Evolutionary conservation across 257 asterid genomes (phyloP).

Genomic region (Solanum arcanum): DNA sequence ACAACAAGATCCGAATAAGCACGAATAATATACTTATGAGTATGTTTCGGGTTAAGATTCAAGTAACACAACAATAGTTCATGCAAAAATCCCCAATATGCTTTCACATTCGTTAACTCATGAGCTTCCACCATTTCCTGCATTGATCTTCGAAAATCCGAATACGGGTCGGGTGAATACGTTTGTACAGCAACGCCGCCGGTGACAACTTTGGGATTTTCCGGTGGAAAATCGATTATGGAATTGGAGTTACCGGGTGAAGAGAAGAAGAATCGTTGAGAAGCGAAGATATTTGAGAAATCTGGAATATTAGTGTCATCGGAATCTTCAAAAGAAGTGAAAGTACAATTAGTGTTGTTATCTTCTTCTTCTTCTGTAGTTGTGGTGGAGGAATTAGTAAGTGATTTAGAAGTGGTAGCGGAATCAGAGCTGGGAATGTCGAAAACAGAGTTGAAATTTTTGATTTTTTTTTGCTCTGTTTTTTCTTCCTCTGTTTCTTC

Average conservation of each 20-base stretch:
- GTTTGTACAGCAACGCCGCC: constrained; percentile 61
- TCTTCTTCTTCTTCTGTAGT: background rate
- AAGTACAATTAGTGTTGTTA: background rate
- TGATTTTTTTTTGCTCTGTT: constrained; percentile 5
- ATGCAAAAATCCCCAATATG: constrained; percentile 51
- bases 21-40: constrained; percentile 52
- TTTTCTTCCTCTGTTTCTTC: constrained; percentile 11
- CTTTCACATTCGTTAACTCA: constrained; percentile 16
- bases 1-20: constrained; percentile 70
- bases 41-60: constrained; percentile 47
- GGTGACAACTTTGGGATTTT: constrained; percentile 1
- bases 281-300: constrained; percentile 53
- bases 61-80: constrained; percentile 63
- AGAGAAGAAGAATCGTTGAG: constrained; percentile 74
- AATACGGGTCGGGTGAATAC: constrained; percentile 55
- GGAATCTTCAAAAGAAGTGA: constrained; percentile 23
- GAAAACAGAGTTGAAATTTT: constrained; percentile 45
- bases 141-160: constrained; percentile 65
- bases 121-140: constrained; percentile 70
- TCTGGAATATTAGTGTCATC: constrained; percentile 30
- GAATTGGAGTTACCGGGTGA: constrained; percentile 77
- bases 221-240: constrained; percentile 29
- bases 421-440: constrained; percentile 29
- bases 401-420: constrained; percentile 31
- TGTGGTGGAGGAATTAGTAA: constrained; percentile 18